Conservation (phyloP, 805 yeast genomes). For the Kazachstania bromeliacearum region DNA sequence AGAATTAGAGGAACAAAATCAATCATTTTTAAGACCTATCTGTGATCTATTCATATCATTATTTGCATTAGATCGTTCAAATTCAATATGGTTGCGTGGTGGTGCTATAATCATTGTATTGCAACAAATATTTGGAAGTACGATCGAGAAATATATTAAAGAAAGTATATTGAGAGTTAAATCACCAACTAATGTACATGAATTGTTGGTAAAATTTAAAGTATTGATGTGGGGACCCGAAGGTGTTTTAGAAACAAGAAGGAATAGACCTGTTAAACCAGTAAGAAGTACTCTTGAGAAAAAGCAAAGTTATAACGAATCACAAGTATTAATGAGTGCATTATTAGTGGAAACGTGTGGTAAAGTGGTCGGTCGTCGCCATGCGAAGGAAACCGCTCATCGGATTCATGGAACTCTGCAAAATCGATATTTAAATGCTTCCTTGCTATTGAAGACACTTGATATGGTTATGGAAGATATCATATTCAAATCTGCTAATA, state of each 20-base stretch:
- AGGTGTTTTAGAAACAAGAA: slow-evolving; percentile 37
- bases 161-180: slow-evolving; percentile 25
- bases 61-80: slow-evolving; percentile 55
- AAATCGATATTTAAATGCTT: slow-evolving; percentile 59
- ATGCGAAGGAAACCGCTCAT: slow-evolving; percentile 53
- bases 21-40: slow-evolving; percentile 67
- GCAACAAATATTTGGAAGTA: slow-evolving; percentile 80
- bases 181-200: slow-evolving; percentile 36
- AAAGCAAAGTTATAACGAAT: slow-evolving; percentile 45
- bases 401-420: slow-evolving; percentile 60
- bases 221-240: slow-evolving; percentile 45
- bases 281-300: slow-evolving; percentile 45
- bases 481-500: slow-evolving; percentile 2
- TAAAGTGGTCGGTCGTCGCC: slow-evolving; percentile 60
- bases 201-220: slow-evolving; percentile 27
- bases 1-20: no score
- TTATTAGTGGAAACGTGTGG: slow-evolving; percentile 59
- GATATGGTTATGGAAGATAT: slow-evolving; percentile 45
- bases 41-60: slow-evolving; percentile 64
- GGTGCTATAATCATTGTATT: slow-evolving; percentile 70
- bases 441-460: slow-evolving; percentile 47
- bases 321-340: slow-evolving; percentile 44
- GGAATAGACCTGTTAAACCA: slow-evolving; percentile 6
- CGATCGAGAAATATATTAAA: slow-evolving; percentile 64
- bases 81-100: slow-evolving; percentile 70